These are phyloP conservation scores for Remersonia thermophila DNA, from an alignment of 2,329 filamentous ascomycete genomes.

Conservation along the genomic window DNA sequence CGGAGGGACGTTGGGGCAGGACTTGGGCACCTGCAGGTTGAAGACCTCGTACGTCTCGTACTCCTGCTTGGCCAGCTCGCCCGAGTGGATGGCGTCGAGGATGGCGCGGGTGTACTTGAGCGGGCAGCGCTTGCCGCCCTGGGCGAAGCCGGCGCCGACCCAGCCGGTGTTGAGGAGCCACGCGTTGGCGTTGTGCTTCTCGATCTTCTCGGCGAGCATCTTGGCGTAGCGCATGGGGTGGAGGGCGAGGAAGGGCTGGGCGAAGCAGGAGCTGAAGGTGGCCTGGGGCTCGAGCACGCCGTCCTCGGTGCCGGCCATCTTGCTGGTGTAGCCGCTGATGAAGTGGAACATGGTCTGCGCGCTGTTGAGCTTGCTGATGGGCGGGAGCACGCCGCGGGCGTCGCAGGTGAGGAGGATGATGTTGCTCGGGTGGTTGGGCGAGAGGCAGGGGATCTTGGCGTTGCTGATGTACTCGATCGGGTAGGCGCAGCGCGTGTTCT, in stretches of 20 bases:
- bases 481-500: slow-evolving; percentile 98
- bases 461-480: slow-evolving; percentile 98
- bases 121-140: slow-evolving; percentile 91
- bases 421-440: slow-evolving; percentile 79
- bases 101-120: slow-evolving; percentile 98
- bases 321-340: slow-evolving; percentile 98
- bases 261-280: slow-evolving; percentile 98
- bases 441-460: slow-evolving; percentile 95
- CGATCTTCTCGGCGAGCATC: slow-evolving; percentile 98
- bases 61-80: slow-evolving; percentile 82
- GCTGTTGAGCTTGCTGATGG: slow-evolving; percentile 90
- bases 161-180: slow-evolving; percentile 98
- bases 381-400: slow-evolving; percentile 89
- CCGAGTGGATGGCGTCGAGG: slow-evolving; percentile 93
- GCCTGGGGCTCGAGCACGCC: slow-evolving; percentile 94
- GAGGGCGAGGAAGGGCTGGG: slow-evolving; percentile 94
- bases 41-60: slow-evolving; percentile 95
- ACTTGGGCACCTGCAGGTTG: slow-evolving; percentile 91
- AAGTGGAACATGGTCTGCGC: slow-evolving; percentile 99
- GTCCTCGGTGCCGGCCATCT: slow-evolving; percentile 99
- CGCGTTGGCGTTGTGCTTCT: slow-evolving; percentile 85
- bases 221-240: slow-evolving; percentile 98
- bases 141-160: slow-evolving; percentile 83
- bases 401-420: slow-evolving; percentile 98
- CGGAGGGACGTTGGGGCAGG: slow-evolving; percentile 74